Percentiles rank a stretch among this genome's conserved stretches.
phyloP scores from a whole-genome alignment of 495 filamentous ascomycete genomes.

The Daldinia concentrica region DNA sequence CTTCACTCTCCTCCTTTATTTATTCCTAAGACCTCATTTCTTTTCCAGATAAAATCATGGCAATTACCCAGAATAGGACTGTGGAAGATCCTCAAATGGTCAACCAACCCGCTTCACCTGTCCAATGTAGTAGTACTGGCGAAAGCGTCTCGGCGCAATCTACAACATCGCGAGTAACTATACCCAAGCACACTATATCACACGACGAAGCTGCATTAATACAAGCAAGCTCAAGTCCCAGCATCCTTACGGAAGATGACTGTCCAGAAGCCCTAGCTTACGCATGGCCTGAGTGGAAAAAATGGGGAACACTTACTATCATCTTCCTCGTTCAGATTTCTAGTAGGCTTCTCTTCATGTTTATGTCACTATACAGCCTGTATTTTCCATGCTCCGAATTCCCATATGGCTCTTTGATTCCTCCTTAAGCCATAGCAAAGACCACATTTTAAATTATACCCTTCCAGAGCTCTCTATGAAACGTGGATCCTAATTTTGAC shows the following conservation, averaged over 20 bases:
- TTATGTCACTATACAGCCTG: conserved; percentile 64
- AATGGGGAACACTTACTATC: conserved; percentile 75
- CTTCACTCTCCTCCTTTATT: not conserved
- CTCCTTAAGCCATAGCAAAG: not conserved
- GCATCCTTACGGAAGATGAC: conserved; percentile 64
- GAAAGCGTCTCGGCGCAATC: not conserved
- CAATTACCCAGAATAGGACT: not conserved
- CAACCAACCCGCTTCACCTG: not conserved
- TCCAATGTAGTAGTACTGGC: not conserved
- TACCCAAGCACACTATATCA: conserved; percentile 25
- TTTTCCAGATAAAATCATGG: not conserved
- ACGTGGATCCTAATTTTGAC: conserved; percentile 9
- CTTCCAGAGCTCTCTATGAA: too few species aligned
- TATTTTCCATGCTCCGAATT: not conserved
- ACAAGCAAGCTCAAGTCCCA: conserved; percentile 27
- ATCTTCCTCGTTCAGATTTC: conserved; percentile 81
- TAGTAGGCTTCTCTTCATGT: conserved; percentile 44
- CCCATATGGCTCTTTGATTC: too few species aligned
- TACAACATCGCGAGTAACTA: conserved; percentile 3
- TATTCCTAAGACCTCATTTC: not conserved
- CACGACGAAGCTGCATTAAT: conserved; percentile 18
- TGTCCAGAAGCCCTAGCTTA: conserved; percentile 71
- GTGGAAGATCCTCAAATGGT: not conserved
- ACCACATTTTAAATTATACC: not conserved
- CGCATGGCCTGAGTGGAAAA: conserved; percentile 68